Base-by-base conservation (phyloP, 495 filamentous ascomycete species). In the Penicillium lagena region DNA sequence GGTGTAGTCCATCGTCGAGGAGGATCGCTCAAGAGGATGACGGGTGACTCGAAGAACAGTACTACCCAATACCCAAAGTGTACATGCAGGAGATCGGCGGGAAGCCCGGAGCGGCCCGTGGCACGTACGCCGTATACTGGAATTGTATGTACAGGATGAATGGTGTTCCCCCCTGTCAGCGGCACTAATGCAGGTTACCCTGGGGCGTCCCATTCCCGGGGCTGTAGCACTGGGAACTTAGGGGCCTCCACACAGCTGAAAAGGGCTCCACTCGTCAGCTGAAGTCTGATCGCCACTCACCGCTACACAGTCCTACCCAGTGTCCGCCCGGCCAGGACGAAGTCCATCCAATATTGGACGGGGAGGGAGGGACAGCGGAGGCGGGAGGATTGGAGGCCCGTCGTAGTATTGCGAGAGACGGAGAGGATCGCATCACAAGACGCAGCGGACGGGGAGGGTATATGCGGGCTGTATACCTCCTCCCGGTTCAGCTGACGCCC, bases 21-120 rank as follows among this genome's bases (percentile, higher is more conserved):
- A 17, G 15, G 15, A 17, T 17, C 1, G 15, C 4, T 17, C 15
- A 17, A 4, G 4, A 4, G 15, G 4, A 17, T 17, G 22, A 22
- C 22, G 2, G 22, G 4, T 4, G 3, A 6, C 4, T 22, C 2
- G 3, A 3, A 22, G 2, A 3, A 22, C 22, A 22, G 22, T 3
- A 3, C 3, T 3, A 4, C 22, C 22, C 22, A 45, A 36, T 52
- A 32, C 45, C 55, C 52, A 49, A 55, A 53, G 49, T 43, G 62
- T 56, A 65, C 60, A 62, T 71, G 67, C 67, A 70, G 65, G 50
- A 68, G 68, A 71, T 71, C 66, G 63, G 64, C 66, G 66, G 66
- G 64, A 70, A 59, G 57, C 56, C 62, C 68, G 68, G 68, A 54
- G 64, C 68, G 68, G 66, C 55, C 66, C 66, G 68, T 68, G 64